phyloP scores from a whole-genome alignment of 2,329 filamentous ascomycete species.

The Alternaria solani region DNA sequence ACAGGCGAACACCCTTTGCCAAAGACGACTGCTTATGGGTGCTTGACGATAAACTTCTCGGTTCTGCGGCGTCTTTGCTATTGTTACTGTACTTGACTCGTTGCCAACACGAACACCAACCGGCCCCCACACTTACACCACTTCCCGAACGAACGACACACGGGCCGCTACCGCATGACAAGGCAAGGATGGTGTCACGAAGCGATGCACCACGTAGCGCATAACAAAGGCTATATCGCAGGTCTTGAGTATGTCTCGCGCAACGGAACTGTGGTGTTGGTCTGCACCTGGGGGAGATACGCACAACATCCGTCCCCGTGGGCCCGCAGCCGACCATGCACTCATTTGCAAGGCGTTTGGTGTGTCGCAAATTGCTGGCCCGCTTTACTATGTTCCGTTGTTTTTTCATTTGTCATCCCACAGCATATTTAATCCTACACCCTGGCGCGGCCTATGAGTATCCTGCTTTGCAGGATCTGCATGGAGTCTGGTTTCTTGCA shows the following conservation, averaged over 20 bases:
- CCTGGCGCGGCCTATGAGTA: slow-evolving; percentile 21
- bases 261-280: slow-evolving; percentile 31
- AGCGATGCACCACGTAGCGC: slow-evolving; percentile 20
- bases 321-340: slow-evolving; percentile 8
- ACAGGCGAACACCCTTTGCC: not conserved
- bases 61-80: slow-evolving; percentile 21
- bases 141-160: slow-evolving; percentile 31
- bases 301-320: slow-evolving; percentile 18
- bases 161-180: slow-evolving; percentile 27
- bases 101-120: slow-evolving; percentile 23
- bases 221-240: slow-evolving; percentile 25
- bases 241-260: slow-evolving; percentile 18
- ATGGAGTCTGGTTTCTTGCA: slow-evolving; percentile 32
- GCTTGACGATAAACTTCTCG: slow-evolving; percentile 8
- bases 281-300: slow-evolving; percentile 28
- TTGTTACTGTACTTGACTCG: slow-evolving; percentile 26
- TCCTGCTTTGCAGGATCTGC: slow-evolving; percentile 37
- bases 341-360: not conserved
- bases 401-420: slow-evolving; percentile 19
- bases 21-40: slow-evolving; percentile 3
- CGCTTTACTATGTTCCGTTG: slow-evolving; percentile 5
- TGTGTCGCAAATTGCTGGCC: slow-evolving; percentile 9
- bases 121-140: slow-evolving; percentile 8
- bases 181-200: slow-evolving; percentile 22
- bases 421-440: slow-evolving; percentile 42